These are phyloP conservation scores for Onygena corvina DNA, from an alignment of 2,329 filamentous ascomycete species.

Conservation along the genomic window DNA sequence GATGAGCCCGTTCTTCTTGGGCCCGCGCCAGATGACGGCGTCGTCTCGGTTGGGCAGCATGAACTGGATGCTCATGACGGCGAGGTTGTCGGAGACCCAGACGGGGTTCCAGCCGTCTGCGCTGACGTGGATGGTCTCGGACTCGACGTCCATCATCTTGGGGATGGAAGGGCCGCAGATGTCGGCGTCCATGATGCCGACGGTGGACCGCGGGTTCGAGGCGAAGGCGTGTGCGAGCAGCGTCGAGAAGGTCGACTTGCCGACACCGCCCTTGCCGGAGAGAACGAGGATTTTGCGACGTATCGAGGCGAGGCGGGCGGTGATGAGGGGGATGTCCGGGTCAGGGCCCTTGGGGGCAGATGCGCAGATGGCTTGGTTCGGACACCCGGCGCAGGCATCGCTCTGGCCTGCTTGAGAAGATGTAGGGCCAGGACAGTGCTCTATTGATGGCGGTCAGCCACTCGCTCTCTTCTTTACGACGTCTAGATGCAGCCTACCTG, in stretches of 20 bases:
- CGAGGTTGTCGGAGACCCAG: constrained; percentile 87
- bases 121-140: constrained; percentile 85
- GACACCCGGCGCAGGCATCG: constrained; percentile 86
- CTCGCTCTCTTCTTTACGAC: constrained; percentile 2
- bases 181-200: constrained; percentile 96
- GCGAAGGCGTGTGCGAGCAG: constrained; percentile 85
- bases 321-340: constrained; percentile 82
- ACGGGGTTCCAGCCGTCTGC: constrained; percentile 86
- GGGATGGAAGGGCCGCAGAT: constrained; percentile 94
- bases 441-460: constrained; percentile 28
- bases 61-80: constrained; percentile 96
- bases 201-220: constrained; percentile 60
- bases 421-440: constrained; percentile 78
- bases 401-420: constrained; percentile 46
- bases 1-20: constrained; percentile 97
- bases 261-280: constrained; percentile 90
- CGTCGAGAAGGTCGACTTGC: constrained; percentile 86
- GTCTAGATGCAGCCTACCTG: constrained; percentile 37
- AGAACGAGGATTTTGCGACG: constrained; percentile 87
- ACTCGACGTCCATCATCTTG: constrained; percentile 97
- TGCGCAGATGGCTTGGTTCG: constrained; percentile 91
- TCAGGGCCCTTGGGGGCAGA: constrained; percentile 90
- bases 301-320: constrained; percentile 65
- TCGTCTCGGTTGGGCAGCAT: constrained; percentile 91
- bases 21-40: constrained; percentile 91